A percentile compares a stretch with the other conserved stretches of the same genome.
Conservation (phyloP, 2,329 filamentous ascomycete genomes). For the Periglandula ipomoeae region DNA sequence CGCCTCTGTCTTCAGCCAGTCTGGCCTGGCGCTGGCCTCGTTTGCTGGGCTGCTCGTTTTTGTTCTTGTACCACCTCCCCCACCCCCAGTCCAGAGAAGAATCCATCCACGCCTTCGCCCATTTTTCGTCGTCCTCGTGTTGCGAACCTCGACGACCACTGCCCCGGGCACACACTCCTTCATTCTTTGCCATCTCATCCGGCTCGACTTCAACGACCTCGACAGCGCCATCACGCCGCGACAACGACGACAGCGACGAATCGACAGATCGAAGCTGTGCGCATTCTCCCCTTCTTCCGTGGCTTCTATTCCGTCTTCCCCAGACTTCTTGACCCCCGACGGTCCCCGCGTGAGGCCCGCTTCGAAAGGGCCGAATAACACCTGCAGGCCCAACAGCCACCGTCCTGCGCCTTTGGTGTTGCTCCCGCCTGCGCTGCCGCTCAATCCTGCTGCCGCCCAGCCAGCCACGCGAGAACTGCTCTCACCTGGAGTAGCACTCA, state of each 20-base stretch:
- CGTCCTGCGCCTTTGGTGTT: constrained; percentile 13
- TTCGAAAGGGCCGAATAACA: constrained; percentile 29
- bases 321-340: constrained; percentile 8
- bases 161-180: neutral
- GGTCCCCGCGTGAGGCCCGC: constrained; percentile 23
- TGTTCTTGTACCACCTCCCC: constrained; percentile 3
- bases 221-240: neutral
- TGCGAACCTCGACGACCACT: neutral
- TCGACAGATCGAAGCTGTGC: neutral
- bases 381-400: constrained; percentile 20
- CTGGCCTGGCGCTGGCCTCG: neutral
- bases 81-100: neutral
- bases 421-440: constrained; percentile 7
- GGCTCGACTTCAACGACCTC: neutral
- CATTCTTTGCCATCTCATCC: neutral
- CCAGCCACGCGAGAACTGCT: constrained; percentile 9
- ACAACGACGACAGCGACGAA: neutral
- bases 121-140: neutral
- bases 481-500: constrained; percentile 6
- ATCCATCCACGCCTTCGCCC: neutral
- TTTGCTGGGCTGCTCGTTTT: neutral
- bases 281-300: neutral
- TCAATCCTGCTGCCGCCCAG: constrained; percentile 2
- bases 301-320: constrained; percentile 8
- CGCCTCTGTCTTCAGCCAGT: neutral